phyloP scores from a whole-genome alignment of 106 monocot genomes.

The Xerophyta viscosa region DNA sequence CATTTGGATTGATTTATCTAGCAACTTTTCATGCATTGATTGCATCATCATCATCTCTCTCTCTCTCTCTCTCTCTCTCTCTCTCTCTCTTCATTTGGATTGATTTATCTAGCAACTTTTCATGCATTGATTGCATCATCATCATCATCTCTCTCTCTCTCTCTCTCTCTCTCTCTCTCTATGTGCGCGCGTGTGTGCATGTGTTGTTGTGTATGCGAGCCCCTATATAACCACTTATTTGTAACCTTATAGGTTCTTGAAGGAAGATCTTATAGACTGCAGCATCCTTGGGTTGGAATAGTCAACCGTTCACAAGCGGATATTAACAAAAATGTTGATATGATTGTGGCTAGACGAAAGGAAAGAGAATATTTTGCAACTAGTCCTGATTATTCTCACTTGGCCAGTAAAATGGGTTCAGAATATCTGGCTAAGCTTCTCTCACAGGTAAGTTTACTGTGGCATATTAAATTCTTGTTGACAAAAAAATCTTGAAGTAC shows the following conservation, averaged over 20 bases:
- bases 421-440: conserved; percentile 84
- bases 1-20: no score
- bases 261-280: conserved; percentile 60
- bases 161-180: no score
- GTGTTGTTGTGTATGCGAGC: no score
- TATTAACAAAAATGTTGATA: conserved; percentile 73
- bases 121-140: no score
- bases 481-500: background rate
- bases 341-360: conserved; percentile 62
- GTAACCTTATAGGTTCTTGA: conserved; percentile 96
- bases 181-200: no score
- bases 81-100: no score
- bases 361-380: conserved; percentile 63
- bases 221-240: no score
- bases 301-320: conserved; percentile 85
- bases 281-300: conserved; percentile 82
- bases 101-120: no score
- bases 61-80: no score
- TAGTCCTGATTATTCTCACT: conserved; percentile 75
- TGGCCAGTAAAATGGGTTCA: conserved; percentile 81
- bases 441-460: conserved; percentile 46
- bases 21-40: no score
- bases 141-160: no score
- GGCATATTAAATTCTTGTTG: background rate
- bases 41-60: no score